Conservation (phyloP, 768 basidiomycete species). For the Pleurotus ostreatus region DNA sequence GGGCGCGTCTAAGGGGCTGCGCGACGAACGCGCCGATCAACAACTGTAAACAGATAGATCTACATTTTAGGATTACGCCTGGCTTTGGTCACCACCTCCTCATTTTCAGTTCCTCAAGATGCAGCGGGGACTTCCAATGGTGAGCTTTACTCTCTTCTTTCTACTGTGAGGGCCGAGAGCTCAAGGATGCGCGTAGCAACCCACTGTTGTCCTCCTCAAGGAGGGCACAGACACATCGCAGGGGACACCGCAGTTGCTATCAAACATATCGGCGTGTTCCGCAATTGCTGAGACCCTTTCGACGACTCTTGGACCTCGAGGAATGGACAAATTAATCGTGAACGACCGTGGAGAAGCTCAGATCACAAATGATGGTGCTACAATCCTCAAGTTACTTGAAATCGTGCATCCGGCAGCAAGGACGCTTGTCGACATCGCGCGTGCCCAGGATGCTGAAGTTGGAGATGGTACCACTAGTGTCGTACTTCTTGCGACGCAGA, state of each 20-base stretch:
- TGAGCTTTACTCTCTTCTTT: constrained; percentile 20
- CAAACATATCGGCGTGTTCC: constrained; percentile 95
- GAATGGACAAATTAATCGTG: constrained; percentile 99
- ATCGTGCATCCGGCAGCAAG: constrained; percentile 97
- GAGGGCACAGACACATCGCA: constrained; percentile 97
- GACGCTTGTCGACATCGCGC: constrained; percentile 96
- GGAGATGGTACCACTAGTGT: constrained; percentile 98
- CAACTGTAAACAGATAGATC: constrained; percentile 29
- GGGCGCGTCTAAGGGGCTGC: constrained; percentile 19
- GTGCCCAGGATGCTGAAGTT: constrained; percentile 97
- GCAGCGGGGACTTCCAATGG: constrained; percentile 84
- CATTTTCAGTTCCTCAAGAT: constrained; percentile 44
- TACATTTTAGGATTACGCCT: constrained; percentile 20
- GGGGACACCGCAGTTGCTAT: constrained; percentile 87
- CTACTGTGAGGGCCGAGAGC: constrained; percentile 1
- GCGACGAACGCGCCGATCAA: constrained; percentile 35
- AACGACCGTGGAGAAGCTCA: constrained; percentile 92
- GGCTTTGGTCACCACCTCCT: constrained; percentile 10
- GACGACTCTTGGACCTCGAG: constrained; percentile 93
- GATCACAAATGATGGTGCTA: constrained; percentile 99
- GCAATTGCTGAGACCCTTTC: constrained; percentile 90
- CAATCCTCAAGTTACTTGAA: constrained; percentile 94
- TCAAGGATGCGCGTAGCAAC: constrained; percentile 63
- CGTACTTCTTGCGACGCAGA: constrained; percentile 88
- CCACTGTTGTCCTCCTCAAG: constrained; percentile 91